Base-by-base conservation (phyloP, 1,139 yeast genomes). In the Yamadazyma conglobata region DNA sequence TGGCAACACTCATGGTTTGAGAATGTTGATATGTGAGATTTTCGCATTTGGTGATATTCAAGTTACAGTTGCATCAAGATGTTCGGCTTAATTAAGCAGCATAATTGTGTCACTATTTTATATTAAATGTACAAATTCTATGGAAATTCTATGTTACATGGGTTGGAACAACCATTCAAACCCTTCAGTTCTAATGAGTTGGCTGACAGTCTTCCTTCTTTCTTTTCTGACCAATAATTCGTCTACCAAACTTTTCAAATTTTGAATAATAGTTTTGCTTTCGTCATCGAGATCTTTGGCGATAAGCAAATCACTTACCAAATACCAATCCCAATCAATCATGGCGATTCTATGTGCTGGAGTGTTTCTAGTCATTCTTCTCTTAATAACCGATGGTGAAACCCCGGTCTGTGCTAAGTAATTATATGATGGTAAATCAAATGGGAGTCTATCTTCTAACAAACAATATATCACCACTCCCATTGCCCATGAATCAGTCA, bases 401-500 rank as follows among this genome's bases (percentile, higher is more conserved):
- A 68, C 56, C 2, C 67, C 67, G 2, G 56, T 33, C 10, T 53
- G 46, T 4, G 46, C 33, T 19, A 48, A 35, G 14, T 48, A 51
- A 10, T 78, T 70, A 11, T 52, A 42, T 2, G 88, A 67, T 2
- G 69, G 66, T 8, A 56, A 71, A 52, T 91, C 98, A 61, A 91
- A 91, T 1, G 98, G 98, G 30, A 91, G 64, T 33, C 96, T 57
- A 31, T 85, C 79, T 47, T 91, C 98, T 47, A 91, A 58, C 20
- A 89, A 58, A 1, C 94, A 76, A 51, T 88, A 91, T 1, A 88
- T 58, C n/a, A 88, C 64, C 4, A 89, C 97, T 1, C 97, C 98
- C 6, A 88, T 58, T 2, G 96, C 86, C 98, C 98, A 91, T 10
- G 91, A 70, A 51, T 91, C 98, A 25, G 93, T 82, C 41, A 85